Conservation (phyloP, 2,329 filamentous ascomycete genomes). For the Ophiostoma fasciatum region DNA sequence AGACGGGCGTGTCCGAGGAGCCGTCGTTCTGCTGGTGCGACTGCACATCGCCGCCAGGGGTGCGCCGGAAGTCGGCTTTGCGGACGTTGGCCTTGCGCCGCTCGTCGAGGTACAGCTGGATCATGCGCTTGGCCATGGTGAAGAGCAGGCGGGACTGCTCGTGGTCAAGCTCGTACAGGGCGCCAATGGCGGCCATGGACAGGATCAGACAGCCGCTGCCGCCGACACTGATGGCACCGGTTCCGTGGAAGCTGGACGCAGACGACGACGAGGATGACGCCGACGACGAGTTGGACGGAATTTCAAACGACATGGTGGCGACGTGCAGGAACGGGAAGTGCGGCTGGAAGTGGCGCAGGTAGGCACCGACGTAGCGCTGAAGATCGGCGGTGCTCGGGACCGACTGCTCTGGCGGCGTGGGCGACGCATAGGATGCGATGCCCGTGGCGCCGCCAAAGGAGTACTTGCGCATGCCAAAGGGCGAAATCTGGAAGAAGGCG, state of each 20-base stretch:
- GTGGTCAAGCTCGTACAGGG: conserved; percentile 73
- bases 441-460: conserved; percentile 41
- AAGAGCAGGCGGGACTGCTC: conserved; percentile 72
- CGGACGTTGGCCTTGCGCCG: conserved; percentile 71
- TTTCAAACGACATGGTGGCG: conserved; percentile 80
- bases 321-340: conserved; percentile 92
- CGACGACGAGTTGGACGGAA: conserved; percentile 16
- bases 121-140: conserved; percentile 89
- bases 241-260: conserved; percentile 43
- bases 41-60: conserved; percentile 26
- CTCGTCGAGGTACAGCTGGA: conserved; percentile 83
- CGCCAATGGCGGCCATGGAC: conserved; percentile 64
- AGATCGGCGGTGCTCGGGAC: conserved; percentile 75
- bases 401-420: conserved; percentile 32
- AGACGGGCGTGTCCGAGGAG: conserved; percentile 65
- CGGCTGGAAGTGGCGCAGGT: conserved; percentile 84
- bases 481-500: conserved; percentile 32
- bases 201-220: conserved; percentile 77
- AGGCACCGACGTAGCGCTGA: conserved; percentile 79
- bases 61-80: conserved; percentile 42
- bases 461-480: conserved; percentile 48
- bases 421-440: too few relatives aligned
- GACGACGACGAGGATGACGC: conserved; percentile 27
- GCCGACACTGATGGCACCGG: conserved; percentile 32
- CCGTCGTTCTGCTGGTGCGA: conserved; percentile 31